phyloP scores from a whole-genome alignment of 306 rosid genomes.

The Echinosophora koreensis region DNA sequence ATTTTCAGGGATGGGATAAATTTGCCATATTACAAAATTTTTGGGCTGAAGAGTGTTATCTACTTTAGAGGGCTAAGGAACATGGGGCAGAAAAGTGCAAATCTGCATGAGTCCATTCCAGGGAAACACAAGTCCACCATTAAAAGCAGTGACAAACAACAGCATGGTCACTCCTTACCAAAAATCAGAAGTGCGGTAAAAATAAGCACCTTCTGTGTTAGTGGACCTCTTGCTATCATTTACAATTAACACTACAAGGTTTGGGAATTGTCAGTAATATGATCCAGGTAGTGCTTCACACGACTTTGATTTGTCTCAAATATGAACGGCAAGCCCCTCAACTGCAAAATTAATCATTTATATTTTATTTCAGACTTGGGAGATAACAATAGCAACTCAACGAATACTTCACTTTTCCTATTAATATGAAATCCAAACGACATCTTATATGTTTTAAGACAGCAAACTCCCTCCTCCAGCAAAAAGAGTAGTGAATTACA shows the following conservation, averaged over 20 bases:
- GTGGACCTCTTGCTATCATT: constrained; percentile 52
- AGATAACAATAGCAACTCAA: constrained; percentile 30
- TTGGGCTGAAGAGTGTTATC: constrained; percentile 36
- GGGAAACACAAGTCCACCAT: constrained; percentile 37
- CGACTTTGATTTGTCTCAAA: constrained; percentile 70
- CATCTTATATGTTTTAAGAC: background rate
- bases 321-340: constrained; percentile 74
- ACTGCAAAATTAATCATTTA: constrained; percentile 66
- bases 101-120: constrained; percentile 14
- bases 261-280: constrained; percentile 48
- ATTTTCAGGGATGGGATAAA: constrained; percentile 23
- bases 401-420: constrained; percentile 3
- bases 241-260: constrained; percentile 48
- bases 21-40: constrained; percentile 37
- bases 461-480: background rate
- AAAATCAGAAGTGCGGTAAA: constrained; percentile 66
- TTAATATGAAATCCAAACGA: background rate
- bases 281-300: constrained; percentile 71
- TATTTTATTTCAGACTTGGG: constrained; percentile 31
- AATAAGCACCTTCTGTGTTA: constrained; percentile 66
- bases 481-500: background rate
- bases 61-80: constrained; percentile 30
- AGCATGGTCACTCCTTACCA: constrained; percentile 43
- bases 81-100: constrained; percentile 12
- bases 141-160: constrained; percentile 44